phyloP scores from a whole-genome alignment of 2,329 filamentous ascomycete species.

The Fusarium torreyae region DNA sequence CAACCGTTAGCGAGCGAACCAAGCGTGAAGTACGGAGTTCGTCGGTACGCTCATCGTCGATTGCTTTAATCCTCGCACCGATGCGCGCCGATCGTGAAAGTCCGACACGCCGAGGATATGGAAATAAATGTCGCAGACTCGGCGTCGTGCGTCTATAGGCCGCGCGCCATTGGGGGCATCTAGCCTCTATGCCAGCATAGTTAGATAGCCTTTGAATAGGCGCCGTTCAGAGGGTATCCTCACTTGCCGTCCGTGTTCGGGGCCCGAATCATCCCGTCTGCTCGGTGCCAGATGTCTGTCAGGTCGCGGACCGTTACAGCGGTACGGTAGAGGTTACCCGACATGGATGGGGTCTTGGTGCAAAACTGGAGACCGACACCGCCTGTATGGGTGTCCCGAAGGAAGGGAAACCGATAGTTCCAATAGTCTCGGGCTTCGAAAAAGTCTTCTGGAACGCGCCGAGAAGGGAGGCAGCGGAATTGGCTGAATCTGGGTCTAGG shows the following conservation, averaged over 20 bases:
- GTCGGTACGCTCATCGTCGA: slow-evolving; percentile 21
- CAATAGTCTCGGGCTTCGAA: slow-evolving; percentile 27
- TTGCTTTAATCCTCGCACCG: slow-evolving; percentile 18
- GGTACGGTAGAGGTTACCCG: slow-evolving; percentile 26
- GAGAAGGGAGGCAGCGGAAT: slow-evolving; percentile 25
- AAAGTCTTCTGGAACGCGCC: slow-evolving; percentile 36
- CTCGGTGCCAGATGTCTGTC: slow-evolving; percentile 19
- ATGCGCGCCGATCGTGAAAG: slow-evolving; percentile 31
- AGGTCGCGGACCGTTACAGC: slow-evolving; percentile 34
- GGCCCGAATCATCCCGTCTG: slow-evolving; percentile 28
- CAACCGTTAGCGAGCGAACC: slow-evolving; percentile 4
- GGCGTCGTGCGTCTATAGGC: slow-evolving; percentile 25
- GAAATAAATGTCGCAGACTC: slow-evolving; percentile 30
- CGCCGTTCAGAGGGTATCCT: slow-evolving; percentile 7
- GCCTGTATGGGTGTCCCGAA: slow-evolving; percentile 24
- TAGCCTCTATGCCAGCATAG: slow-evolving; percentile 17
- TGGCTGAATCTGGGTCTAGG: slow-evolving; percentile 25
- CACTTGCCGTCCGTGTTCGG: slow-evolving; percentile 28
- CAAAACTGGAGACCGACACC: slow-evolving; percentile 28
- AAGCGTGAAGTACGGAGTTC: slow-evolving; percentile 8
- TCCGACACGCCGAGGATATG: slow-evolving; percentile 1
- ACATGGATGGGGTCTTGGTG: slow-evolving; percentile 22
- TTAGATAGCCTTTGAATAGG: slow-evolving; percentile 6
- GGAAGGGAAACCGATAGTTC: slow-evolving; percentile 35
- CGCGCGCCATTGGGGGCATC: slow-evolving; percentile 19